Evolutionary conservation across 371 early-diverging fungal genomes (phyloP).

Genomic region (Parasitella parasitica): DNA sequence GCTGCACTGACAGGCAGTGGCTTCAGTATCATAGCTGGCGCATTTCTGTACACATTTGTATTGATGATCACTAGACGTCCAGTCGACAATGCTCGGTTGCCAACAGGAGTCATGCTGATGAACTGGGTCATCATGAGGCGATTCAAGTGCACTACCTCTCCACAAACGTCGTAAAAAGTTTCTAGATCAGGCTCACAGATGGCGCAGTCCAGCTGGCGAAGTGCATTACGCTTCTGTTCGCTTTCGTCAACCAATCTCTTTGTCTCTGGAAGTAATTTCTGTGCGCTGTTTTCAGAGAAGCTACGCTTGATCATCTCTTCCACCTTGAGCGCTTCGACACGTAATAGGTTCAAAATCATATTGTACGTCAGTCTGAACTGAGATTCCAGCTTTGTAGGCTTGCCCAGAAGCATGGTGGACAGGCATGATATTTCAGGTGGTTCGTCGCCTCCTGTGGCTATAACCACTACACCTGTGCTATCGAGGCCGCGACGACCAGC

Average conservation of each 20-base stretch:
- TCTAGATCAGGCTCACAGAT: slow-evolving; percentile 82
- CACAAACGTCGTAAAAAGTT: slow-evolving; percentile 69
- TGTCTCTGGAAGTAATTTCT: slow-evolving; percentile 78
- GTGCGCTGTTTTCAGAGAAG: slow-evolving; percentile 91
- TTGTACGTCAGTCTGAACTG: slow-evolving; percentile 99
- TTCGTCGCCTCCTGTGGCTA: slow-evolving; percentile 73
- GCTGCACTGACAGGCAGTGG: slow-evolving; percentile 33
- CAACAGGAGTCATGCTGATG: slow-evolving; percentile 59
- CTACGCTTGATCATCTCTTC: slow-evolving; percentile 98
- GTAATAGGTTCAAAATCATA: slow-evolving; percentile 97
- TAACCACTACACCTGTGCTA: slow-evolving; percentile 92
- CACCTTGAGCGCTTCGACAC: slow-evolving; percentile 96
- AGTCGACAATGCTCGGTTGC: slow-evolving; percentile 61
- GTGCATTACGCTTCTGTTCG: slow-evolving; percentile 54
- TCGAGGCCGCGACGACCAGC: slow-evolving; percentile 99
- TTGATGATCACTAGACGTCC: slow-evolving; percentile 80
- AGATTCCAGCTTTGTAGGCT: slow-evolving; percentile 89
- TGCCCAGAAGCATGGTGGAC: slow-evolving; percentile 81
- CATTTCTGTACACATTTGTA: slow-evolving; percentile 65
- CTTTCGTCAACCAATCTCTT: slow-evolving; percentile 62
- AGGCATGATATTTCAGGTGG: slow-evolving; percentile 66
- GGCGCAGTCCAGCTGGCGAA: slow-evolving; percentile 75
- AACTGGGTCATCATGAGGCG: slow-evolving; percentile 60
- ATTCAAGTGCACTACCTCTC: slow-evolving; percentile 56
- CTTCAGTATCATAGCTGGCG: slow-evolving; percentile 67